A percentile compares a stretch with the other conserved stretches of the same genome.
Evolutionary conservation across 345 rosid species (phyloP).

Genomic region (Erysimum cheiranthoides): DNA sequence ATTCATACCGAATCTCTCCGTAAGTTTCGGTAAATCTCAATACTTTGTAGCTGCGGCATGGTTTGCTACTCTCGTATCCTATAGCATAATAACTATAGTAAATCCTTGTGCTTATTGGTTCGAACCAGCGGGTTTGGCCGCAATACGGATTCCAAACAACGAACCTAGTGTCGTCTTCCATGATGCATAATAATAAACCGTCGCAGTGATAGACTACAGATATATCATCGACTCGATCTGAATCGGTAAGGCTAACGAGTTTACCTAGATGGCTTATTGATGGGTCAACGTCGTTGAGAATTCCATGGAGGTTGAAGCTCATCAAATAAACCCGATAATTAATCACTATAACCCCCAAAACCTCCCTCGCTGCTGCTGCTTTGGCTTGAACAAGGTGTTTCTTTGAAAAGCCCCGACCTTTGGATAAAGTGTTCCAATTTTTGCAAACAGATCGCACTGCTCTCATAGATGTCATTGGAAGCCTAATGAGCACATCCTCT

Average conservation of each 20-base stretch:
- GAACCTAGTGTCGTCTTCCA: not conserved
- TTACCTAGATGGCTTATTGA: not conserved
- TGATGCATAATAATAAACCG: not conserved
- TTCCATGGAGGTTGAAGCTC: not conserved
- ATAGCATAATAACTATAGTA: not conserved
- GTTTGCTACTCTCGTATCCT: slow-evolving; percentile 1
- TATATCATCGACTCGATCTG: not conserved
- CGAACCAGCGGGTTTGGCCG: not conserved
- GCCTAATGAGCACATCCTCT: not conserved
- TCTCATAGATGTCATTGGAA: not conserved
- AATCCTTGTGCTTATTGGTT: not conserved
- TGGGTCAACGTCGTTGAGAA: not conserved
- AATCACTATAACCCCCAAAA: not conserved
- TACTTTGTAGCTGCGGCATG: not conserved
- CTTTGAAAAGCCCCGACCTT: not conserved
- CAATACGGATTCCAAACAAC: slow-evolving; percentile 9
- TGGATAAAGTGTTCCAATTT: not conserved
- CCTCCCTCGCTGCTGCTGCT: not conserved
- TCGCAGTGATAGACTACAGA: not conserved
- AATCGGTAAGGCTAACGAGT: not conserved
- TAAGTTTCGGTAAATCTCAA: not conserved
- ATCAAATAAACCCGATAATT: not conserved
- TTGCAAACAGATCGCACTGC: not conserved
- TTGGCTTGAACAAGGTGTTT: not conserved
- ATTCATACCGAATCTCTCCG: not conserved